These are phyloP conservation scores for Nicotiana rustica DNA, from an alignment of 305 asterid genomes.

Conservation along the genomic window DNA sequence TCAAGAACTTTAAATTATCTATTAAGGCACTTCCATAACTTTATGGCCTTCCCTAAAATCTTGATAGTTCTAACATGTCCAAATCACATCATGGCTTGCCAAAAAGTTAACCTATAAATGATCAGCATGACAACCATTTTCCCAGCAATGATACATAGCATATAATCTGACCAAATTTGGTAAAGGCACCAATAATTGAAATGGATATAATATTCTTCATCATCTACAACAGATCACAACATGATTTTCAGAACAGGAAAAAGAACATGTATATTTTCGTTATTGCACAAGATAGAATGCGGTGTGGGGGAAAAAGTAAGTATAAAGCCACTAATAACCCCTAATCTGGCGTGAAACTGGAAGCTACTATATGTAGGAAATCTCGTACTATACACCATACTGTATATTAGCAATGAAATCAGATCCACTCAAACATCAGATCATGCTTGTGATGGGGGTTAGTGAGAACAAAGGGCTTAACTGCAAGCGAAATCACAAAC, in stretches of 20 bases:
- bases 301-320: background rate
- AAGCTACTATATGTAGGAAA: background rate
- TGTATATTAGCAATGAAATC: background rate
- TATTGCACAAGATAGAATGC: background rate
- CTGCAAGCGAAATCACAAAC: background rate
- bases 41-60: background rate
- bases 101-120: background rate
- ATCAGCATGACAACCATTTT: background rate
- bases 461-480: slow-evolving; percentile 15
- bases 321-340: background rate
- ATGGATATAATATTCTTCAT: background rate
- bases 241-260: background rate
- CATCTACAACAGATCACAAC: background rate
- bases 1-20: background rate
- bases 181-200: background rate
- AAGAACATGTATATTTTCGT: background rate
- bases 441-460: background rate
- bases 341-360: background rate
- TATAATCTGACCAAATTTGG: background rate
- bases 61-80: background rate
- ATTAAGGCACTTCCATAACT: background rate
- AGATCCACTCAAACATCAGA: background rate
- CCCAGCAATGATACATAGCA: background rate
- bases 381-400: background rate
- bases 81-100: background rate